A percentile compares a stretch with the other conserved stretches of the same genome.
Evolutionary conservation across 495 filamentous ascomycete species (phyloP).

Genomic region (Achaetomiella virescens): DNA sequence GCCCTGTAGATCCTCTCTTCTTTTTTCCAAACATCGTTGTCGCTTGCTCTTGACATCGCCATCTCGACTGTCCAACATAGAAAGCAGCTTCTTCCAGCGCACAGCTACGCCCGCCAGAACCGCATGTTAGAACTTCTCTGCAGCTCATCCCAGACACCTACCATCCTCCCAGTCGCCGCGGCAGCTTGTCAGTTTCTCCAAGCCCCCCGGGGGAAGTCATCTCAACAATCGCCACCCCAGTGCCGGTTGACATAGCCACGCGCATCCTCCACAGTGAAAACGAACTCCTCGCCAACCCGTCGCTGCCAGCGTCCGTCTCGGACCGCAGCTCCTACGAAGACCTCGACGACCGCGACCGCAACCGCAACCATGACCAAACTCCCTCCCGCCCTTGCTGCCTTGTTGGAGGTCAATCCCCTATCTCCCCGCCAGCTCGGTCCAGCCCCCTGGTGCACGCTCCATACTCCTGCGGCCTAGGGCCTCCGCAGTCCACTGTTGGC

Average conservation of each 20-base stretch:
- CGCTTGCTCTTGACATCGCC: not conserved
- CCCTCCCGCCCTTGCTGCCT: too few species aligned
- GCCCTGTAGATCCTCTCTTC: not conserved
- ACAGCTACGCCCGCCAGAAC: not conserved
- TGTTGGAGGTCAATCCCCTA: not conserved
- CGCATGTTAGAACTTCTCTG: not conserved
- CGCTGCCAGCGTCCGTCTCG: too few species aligned
- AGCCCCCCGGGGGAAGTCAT: too few species aligned
- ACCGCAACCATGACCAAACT: not conserved
- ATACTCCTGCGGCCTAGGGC: constrained; percentile 81
- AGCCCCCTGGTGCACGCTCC: constrained; percentile 50
- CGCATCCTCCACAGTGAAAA: not conserved
- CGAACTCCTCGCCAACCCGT: too few species aligned
- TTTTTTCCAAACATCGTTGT: not conserved
- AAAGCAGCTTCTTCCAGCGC: not conserved
- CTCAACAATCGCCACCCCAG: too few species aligned
- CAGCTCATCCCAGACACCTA: not conserved
- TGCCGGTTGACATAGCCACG: too few species aligned
- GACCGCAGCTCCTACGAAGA: too few species aligned
- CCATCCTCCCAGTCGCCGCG: not conserved
- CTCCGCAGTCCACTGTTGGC: constrained; percentile 65
- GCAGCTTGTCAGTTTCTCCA: not conserved
- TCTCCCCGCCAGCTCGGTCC: constrained; percentile 73
- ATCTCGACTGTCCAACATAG: not conserved
- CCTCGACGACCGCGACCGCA: not conserved